Conservation (phyloP, 116 monocot genomes). For the Dioscorea cayenensis region DNA sequence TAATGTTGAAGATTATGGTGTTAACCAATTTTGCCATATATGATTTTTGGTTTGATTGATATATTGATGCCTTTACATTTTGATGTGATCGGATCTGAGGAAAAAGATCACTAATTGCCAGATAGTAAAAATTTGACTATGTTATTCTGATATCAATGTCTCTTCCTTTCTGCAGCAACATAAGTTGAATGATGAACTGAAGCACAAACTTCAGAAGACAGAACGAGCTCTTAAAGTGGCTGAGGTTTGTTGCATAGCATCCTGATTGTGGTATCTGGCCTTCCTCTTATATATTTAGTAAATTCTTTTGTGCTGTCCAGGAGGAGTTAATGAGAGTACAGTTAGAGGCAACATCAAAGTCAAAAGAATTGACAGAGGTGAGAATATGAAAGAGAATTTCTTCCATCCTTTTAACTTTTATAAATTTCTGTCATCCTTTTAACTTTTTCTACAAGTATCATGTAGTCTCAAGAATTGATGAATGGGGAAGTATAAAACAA, state of each 20-base stretch:
- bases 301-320: slow-evolving; percentile 15
- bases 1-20: too few relatives aligned
- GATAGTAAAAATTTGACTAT: too few relatives aligned
- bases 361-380: slow-evolving; percentile 44
- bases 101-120: too few relatives aligned
- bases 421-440: neutral
- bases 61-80: too few relatives aligned
- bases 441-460: neutral
- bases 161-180: slow-evolving; percentile 29
- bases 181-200: slow-evolving; percentile 57
- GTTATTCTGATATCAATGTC: neutral
- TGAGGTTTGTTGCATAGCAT: slow-evolving; percentile 42
- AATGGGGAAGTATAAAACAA: slow-evolving; percentile 21
- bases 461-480: slow-evolving; percentile 17
- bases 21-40: too few relatives aligned
- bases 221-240: slow-evolving; percentile 71
- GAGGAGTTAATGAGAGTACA: slow-evolving; percentile 54
- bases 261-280: neutral
- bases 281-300: neutral
- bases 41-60: too few relatives aligned
- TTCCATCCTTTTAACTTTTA: neutral
- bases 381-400: neutral
- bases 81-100: too few relatives aligned
- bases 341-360: slow-evolving; percentile 42
- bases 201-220: slow-evolving; percentile 55